A percentile compares a stretch with the other conserved stretches of the same genome.
These are phyloP conservation scores for Chlamydomonas reinhardtii DNA, from an alignment of 163 green algal species.

Conservation along the genomic window DNA sequence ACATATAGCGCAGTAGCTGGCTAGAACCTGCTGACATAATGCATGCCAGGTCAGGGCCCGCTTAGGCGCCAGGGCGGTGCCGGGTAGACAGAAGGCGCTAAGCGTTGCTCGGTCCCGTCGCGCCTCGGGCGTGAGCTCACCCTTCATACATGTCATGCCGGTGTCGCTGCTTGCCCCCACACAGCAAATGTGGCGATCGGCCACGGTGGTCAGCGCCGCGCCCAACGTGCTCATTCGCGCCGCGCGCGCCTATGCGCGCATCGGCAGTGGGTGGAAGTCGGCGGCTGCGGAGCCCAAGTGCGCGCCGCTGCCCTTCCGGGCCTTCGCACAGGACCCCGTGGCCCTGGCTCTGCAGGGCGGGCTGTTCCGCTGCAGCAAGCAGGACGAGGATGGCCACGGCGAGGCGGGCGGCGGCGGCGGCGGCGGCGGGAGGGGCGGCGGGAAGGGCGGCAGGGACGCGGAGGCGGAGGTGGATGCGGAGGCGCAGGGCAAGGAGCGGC, in stretches of 20 bases:
- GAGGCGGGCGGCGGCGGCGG: too few species aligned
- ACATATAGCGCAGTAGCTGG: too few species aligned
- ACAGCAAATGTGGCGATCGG: not conserved
- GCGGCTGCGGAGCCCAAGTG: not conserved
- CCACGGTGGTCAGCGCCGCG: not conserved
- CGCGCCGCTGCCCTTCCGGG: not conserved
- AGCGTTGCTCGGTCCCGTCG: too few species aligned
- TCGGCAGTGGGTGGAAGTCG: not conserved
- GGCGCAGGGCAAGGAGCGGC: too few species aligned
- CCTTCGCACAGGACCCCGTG: slow-evolving; percentile 15
- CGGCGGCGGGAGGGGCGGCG: too few species aligned
- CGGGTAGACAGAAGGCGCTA: too few species aligned
- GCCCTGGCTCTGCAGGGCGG: slow-evolving; percentile 23
- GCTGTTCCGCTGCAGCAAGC: slow-evolving; percentile 12
- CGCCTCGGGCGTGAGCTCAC: too few species aligned
- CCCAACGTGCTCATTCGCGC: slow-evolving; percentile 6
- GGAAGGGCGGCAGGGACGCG: not conserved
- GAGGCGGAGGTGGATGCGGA: not conserved
- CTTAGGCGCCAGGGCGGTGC: too few species aligned
- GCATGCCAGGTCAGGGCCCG: too few species aligned
- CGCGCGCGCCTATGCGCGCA: slow-evolving; percentile 8
- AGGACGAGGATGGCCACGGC: not conserved
- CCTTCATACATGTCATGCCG: too few species aligned
- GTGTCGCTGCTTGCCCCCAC: not conserved
- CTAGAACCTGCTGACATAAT: too few species aligned